Conservation (phyloP, 495 filamentous ascomycete species). For the Talaromyces ruber region DNA sequence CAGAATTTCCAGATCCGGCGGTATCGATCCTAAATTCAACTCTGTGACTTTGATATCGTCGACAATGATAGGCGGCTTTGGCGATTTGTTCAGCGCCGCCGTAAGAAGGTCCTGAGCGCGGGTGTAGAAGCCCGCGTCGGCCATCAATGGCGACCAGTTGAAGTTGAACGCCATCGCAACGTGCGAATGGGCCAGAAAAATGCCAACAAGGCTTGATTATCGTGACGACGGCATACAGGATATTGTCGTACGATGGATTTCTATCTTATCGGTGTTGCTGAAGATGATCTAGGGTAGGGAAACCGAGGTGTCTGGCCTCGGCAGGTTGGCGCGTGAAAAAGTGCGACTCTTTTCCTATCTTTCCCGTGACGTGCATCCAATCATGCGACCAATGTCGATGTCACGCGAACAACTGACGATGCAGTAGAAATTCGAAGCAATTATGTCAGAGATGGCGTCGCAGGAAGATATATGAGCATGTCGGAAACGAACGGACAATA, state of each 20-base stretch:
- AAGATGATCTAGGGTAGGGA: neutral
- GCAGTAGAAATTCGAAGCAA: neutral
- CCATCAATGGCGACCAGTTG: conserved; percentile 99
- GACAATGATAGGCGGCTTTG: conserved; percentile 97
- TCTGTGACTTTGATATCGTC: conserved; percentile 98
- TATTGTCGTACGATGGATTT: neutral
- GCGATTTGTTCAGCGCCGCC: conserved; percentile 91
- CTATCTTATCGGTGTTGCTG: neutral
- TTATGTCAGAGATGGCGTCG: neutral
- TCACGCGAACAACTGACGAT: neutral
- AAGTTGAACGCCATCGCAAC: conserved; percentile 94
- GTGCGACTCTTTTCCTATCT: conserved; percentile 4
- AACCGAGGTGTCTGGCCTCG: neutral
- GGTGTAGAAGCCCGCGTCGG: conserved; percentile 81
- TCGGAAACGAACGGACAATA: neutral
- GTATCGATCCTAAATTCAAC: conserved; percentile 86
- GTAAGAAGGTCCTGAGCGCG: conserved; percentile 92
- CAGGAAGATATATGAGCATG: neutral
- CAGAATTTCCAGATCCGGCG: conserved; percentile 88
- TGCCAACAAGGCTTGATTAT: neutral
- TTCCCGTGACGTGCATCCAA: conserved; percentile 3
- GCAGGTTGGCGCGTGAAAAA: conserved; percentile 4
- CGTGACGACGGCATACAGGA: neutral
- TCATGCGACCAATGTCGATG: conserved; percentile 1
- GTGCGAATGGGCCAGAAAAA: conserved; percentile 12